Percentiles rank a stretch among this genome's conserved stretches.
Conservation (phyloP, 345 rosid genomes). For the Dovyalis caffra region DNA sequence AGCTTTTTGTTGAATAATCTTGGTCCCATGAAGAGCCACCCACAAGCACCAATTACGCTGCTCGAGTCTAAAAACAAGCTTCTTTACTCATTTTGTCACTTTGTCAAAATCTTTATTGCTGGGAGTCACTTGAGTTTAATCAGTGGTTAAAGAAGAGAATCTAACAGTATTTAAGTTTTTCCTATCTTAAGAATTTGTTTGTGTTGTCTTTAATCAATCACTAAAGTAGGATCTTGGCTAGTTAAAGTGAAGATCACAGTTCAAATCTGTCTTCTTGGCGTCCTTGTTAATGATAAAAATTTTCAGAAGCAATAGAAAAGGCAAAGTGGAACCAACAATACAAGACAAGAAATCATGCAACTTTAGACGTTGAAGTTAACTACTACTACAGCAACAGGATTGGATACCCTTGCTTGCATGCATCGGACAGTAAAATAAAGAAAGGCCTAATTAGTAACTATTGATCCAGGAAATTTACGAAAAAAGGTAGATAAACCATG, state of each 20-base stretch:
- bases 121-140: slow-evolving; percentile 13
- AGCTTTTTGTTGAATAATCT: slow-evolving; percentile 1
- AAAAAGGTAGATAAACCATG: not conserved
- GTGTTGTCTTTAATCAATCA: not conserved
- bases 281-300: slow-evolving; percentile 25
- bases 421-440: not conserved
- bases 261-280: slow-evolving; percentile 12
- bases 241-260: slow-evolving; percentile 15
- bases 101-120: slow-evolving; percentile 14
- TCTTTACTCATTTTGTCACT: slow-evolving; percentile 7
- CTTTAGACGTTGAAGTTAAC: not conserved
- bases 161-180: slow-evolving; percentile 7
- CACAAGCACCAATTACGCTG: not conserved
- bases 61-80: slow-evolving; percentile 8
- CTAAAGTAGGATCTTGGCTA: slow-evolving; percentile 9
- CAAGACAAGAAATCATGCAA: slow-evolving; percentile 23
- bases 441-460: not conserved
- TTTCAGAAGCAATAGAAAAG: slow-evolving; percentile 27
- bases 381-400: not conserved
- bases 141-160: slow-evolving; percentile 7
- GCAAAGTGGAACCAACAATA: slow-evolving; percentile 15
- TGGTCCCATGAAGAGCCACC: slow-evolving; percentile 4
- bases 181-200: not conserved
- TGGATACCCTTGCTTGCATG: not conserved
- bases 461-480: not conserved